phyloP scores from a whole-genome alignment of 2,329 filamentous ascomycete genomes.

The Alternaria sp. region DNA sequence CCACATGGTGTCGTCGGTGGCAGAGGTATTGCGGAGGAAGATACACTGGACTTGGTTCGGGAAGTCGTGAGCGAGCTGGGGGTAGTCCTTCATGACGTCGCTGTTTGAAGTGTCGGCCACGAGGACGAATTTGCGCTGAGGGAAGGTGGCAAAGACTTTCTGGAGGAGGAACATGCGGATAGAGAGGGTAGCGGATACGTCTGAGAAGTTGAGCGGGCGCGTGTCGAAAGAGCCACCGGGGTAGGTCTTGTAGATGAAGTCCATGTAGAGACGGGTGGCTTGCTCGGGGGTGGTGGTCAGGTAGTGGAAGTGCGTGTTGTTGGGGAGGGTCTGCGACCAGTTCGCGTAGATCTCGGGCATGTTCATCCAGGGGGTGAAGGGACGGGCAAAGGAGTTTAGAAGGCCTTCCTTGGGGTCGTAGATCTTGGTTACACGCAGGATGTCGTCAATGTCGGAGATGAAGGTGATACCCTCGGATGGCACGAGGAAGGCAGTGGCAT shows the following conservation, averaged over 20 bases:
- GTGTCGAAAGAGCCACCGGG: constrained; percentile 81
- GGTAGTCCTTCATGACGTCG: constrained; percentile 75
- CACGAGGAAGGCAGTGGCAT: constrained; percentile 79
- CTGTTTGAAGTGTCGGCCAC: constrained; percentile 80
- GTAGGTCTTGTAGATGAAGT: constrained; percentile 80
- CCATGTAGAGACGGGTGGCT: constrained; percentile 79
- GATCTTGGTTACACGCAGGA: constrained; percentile 82
- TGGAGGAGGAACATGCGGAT: constrained; percentile 75
- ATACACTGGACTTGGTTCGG: constrained; percentile 80
- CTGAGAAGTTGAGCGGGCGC: constrained; percentile 78
- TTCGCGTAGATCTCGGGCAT: constrained; percentile 83
- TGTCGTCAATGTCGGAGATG: constrained; percentile 82
- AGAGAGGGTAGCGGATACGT: constrained; percentile 73
- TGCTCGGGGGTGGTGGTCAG: constrained; percentile 83
- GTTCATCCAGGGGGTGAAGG: constrained; percentile 77
- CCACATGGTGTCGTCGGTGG: constrained; percentile 71
- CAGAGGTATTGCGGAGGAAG: constrained; percentile 76
- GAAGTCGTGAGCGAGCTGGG: constrained; percentile 69
- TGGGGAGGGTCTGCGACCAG: constrained; percentile 72
- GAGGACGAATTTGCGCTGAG: constrained; percentile 77
- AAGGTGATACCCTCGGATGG: constrained; percentile 75
- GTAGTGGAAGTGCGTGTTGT: constrained; percentile 79
- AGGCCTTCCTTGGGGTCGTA: constrained; percentile 78
- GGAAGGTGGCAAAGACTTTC: constrained; percentile 79
- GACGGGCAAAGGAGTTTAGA: constrained; percentile 77